A percentile compares a stretch with the other conserved stretches of the same genome.
Evolutionary conservation across 768 basidiomycete species (phyloP).

Genomic region (Hygrophoropsis aurantiaca): DNA sequence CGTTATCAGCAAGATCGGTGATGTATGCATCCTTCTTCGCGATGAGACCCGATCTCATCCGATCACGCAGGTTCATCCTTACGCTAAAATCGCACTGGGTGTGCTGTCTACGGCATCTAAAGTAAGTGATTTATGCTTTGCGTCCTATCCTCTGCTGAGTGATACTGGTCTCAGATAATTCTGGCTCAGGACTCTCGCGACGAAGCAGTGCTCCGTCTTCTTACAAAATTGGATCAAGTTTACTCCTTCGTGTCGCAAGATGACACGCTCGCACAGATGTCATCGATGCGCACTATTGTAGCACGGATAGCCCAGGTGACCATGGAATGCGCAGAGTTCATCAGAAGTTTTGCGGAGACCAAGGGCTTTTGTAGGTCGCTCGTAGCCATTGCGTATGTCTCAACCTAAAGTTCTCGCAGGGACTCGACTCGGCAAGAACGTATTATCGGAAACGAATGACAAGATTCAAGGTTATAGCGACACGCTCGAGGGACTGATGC

Average conservation of each 20-base stretch:
- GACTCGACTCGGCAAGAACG: background rate
- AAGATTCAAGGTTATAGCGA: background rate
- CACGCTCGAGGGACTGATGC: slow-evolving; percentile 2
- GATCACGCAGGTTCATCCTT: slow-evolving; percentile 6
- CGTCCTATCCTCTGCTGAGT: background rate
- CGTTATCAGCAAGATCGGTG: background rate
- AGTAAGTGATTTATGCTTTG: background rate
- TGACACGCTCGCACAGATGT: background rate
- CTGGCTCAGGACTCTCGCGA: slow-evolving; percentile 1
- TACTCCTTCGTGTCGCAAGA: slow-evolving; percentile 3
- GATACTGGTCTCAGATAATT: background rate
- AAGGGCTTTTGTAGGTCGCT: slow-evolving; percentile 5
- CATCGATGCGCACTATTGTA: background rate
- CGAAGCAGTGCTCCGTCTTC: background rate
- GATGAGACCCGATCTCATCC: slow-evolving; percentile 23
- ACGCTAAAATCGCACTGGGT: slow-evolving; percentile 1
- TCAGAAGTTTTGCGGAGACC: slow-evolving; percentile 4
- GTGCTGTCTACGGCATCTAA: slow-evolving; percentile 2
- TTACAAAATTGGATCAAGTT: slow-evolving; percentile 1
- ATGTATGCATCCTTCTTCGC: background rate
- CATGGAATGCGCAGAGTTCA: slow-evolving; percentile 8
- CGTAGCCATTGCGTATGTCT: background rate
- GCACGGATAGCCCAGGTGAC: slow-evolving; percentile 3
- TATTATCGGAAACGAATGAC: background rate
- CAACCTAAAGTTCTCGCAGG: background rate